phyloP scores from a whole-genome alignment of 257 asterid genomes.

The Eucommia ulmoides region DNA sequence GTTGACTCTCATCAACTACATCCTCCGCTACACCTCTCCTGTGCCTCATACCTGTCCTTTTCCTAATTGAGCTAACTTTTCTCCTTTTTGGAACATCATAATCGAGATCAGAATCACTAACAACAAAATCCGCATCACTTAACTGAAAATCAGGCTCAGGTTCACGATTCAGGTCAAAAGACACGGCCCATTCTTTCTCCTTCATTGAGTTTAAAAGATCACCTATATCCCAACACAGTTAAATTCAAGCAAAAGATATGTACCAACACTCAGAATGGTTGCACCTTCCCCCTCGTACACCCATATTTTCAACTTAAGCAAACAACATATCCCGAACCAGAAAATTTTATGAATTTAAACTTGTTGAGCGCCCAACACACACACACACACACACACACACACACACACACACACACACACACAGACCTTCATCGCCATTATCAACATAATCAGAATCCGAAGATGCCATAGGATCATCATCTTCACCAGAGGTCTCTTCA shows the following conservation, averaged over 20 bases:
- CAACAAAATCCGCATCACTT: neutral
- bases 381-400: neutral
- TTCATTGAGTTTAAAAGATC: neutral
- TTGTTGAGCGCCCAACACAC: neutral
- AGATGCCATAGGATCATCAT: constrained; percentile 1
- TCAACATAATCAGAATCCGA: constrained; percentile 9
- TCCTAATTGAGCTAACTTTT: no score
- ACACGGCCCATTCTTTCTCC: constrained; percentile 1
- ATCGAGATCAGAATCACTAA: neutral
- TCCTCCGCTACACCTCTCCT: no score
- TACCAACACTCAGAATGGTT: neutral
- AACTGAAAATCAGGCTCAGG: neutral
- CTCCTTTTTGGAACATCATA: no score
- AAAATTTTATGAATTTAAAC: no score
- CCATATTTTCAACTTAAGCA: neutral
- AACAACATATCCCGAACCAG: neutral
- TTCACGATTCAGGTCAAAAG: neutral
- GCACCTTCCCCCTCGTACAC: neutral
- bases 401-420: neutral
- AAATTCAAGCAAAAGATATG: neutral
- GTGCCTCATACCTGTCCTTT: no score
- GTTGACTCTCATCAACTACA: no score
- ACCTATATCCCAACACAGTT: neutral
- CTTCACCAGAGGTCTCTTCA: constrained; percentile 11
- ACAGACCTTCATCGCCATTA: constrained; percentile 11